A percentile compares a stretch with the other conserved stretches of the same genome.
Conservation (phyloP, 2,329 filamentous ascomycete species). For the Sporothrix schenckii region DNA sequence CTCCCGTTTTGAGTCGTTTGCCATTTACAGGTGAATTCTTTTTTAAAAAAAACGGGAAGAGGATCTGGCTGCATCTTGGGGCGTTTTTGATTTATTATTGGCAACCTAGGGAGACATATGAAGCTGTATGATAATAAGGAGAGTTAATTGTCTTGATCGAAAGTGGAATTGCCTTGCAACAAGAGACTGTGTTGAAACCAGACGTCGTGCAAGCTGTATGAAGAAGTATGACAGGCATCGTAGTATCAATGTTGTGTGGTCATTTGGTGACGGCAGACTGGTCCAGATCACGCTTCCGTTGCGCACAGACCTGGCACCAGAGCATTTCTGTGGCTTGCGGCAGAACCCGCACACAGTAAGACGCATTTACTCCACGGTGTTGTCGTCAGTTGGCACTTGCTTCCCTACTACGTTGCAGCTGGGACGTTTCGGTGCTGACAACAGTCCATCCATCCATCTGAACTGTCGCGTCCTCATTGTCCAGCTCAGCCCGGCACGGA, state of each 20-base stretch:
- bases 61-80: slow-evolving; percentile 28
- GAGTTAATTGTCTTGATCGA: slow-evolving; percentile 1
- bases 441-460: background rate
- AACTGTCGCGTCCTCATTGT: no score
- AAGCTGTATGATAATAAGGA: slow-evolving; percentile 15
- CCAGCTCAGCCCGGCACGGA: no score
- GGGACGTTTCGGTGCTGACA: background rate
- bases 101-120: background rate
- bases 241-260: no score
- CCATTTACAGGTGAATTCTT: background rate
- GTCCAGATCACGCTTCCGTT: background rate
- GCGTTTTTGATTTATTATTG: slow-evolving; percentile 23
- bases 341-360: background rate
- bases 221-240: no score
- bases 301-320: slow-evolving; percentile 20
- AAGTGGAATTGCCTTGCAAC: no score
- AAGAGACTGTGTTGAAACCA: no score
- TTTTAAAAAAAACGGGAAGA: background rate
- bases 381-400: no score
- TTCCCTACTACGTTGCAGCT: background rate
- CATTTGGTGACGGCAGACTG: background rate
- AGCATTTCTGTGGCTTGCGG: background rate
- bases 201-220: no score
- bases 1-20: background rate
- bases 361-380: background rate